Conservation (phyloP, 306 rosid genomes). For the Aeschynomene evenia region DNA sequence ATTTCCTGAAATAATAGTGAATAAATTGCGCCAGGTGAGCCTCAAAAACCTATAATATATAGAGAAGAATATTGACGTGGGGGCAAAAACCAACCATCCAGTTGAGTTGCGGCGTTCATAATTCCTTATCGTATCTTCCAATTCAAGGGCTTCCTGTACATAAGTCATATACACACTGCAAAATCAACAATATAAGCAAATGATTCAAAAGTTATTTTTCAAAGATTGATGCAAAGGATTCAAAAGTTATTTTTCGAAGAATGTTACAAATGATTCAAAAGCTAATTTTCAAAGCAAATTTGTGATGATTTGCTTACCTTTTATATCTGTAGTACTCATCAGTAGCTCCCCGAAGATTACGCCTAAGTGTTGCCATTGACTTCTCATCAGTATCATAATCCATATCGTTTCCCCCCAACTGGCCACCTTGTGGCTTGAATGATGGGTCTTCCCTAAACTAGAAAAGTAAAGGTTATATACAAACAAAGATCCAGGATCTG, state of each 20-base stretch:
- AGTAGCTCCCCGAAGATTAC: constrained; percentile 87
- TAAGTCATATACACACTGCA: constrained; percentile 90
- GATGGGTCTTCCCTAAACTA: constrained; percentile 93
- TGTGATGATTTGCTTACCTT: constrained; percentile 55
- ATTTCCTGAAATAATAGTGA: constrained; percentile 67
- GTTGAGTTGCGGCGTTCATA: constrained; percentile 69
- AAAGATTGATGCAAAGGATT: constrained; percentile 26
- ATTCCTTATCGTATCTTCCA: constrained; percentile 79
- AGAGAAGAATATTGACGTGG: neutral
- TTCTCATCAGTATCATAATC: constrained; percentile 98
- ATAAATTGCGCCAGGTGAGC: constrained; percentile 17
- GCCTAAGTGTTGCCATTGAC: constrained; percentile 95
- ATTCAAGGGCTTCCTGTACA: constrained; percentile 78
- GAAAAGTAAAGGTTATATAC: constrained; percentile 27
- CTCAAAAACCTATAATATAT: constrained; percentile 8
- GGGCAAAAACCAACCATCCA: constrained; percentile 59
- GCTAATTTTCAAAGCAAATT: neutral
- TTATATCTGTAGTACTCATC: constrained; percentile 91
- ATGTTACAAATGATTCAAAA: constrained; percentile 20
- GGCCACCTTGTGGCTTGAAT: constrained; percentile 96
- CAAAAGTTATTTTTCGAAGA: too few species aligned
- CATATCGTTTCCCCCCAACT: constrained; percentile 84
- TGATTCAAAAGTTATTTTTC: too few species aligned
- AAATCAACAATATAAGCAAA: constrained; percentile 30
- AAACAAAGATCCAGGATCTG: constrained; percentile 15